Conservation (phyloP, 495 filamentous ascomycete species). For the Glarea lozoyensis region DNA sequence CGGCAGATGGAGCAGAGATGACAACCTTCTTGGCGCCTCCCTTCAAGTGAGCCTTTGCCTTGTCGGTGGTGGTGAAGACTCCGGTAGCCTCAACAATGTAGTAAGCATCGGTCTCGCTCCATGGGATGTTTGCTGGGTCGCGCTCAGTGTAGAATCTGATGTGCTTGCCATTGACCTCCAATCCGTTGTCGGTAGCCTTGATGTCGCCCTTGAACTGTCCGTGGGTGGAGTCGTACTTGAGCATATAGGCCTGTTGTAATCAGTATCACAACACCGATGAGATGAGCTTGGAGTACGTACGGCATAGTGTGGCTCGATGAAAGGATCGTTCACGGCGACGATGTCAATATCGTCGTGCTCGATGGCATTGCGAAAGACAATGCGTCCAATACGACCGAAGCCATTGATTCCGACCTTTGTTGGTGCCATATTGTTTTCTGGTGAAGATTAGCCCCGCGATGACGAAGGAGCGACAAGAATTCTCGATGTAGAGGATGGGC, state of each 20-base stretch:
- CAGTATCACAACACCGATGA: too few relatives aligned
- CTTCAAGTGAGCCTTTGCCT: slow-evolving; percentile 92
- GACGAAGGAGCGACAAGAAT: slow-evolving; percentile 20
- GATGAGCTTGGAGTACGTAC: slow-evolving; percentile 51
- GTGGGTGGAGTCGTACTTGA: slow-evolving; percentile 97
- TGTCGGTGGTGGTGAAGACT: slow-evolving; percentile 98
- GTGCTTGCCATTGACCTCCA: slow-evolving; percentile 89
- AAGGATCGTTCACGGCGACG: slow-evolving; percentile 97
- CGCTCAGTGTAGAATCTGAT: slow-evolving; percentile 93
- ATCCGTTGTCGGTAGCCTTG: slow-evolving; percentile 61
- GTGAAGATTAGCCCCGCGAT: too few relatives aligned
- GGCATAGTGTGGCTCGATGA: slow-evolving; percentile 97
- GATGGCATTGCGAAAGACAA: slow-evolving; percentile 70
- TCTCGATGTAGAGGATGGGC: slow-evolving; percentile 19
- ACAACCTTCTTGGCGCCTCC: slow-evolving; percentile 99
- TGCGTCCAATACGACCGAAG: slow-evolving; percentile 98
- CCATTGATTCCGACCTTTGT: slow-evolving; percentile 94
- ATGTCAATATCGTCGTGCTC: slow-evolving; percentile 78
- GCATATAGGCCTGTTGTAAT: slow-evolving; percentile 99
- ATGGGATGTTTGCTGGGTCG: slow-evolving; percentile 87
- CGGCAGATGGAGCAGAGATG: slow-evolving; percentile 97
- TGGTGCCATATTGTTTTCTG: slow-evolving; percentile 21
- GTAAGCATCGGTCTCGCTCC: slow-evolving; percentile 77
- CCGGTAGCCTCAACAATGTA: slow-evolving; percentile 99
- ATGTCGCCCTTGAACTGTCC: slow-evolving; percentile 92